Base-by-base conservation (phyloP, 345 rosid species). In the Cardamine chenopodiifolia region DNA sequence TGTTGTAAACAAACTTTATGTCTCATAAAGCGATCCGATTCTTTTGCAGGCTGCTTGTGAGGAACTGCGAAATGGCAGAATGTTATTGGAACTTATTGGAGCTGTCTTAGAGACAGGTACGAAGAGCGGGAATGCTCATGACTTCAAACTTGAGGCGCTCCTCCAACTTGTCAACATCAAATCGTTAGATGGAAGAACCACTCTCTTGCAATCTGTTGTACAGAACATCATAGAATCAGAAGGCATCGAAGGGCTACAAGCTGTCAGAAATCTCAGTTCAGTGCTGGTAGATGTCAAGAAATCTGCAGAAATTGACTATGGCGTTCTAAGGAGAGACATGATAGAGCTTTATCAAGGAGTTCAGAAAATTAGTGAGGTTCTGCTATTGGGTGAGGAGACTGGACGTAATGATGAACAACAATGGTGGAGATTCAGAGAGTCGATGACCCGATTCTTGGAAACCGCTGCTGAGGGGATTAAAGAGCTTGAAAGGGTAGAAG, bases 81-180 rank as follows among this genome's bases (percentile, higher is more conserved):
- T 86, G 88, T 83, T 91, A 70, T 31, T 86, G 61, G 88, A 86
- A 75, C 93, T 91, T 68, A 59, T 86, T 26, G 92, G 85, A 78
- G 92, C 87, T 17, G 91, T 86, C 62, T 83, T 86, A 2, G 85
- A 81, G 78, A 84, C 84, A 6, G 91, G 91, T 56, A 86, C 82
- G 7, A 84, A 88, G 66, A 84, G 87, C 0, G 91, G 91, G 1
- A 87, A 91, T 75, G 89, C 93, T 4, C 85, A 71, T 6, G 87
- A 85, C 35, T 91, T 89, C 85, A 91, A 85, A 83, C 89, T 91
- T 31, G 93, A 89, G 76, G 85, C 84, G 4, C 89, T 91, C 10
- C 86, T 87, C 22, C 76, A 84, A 81, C 89, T 85, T 71, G 85
- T 83, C n/a, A 79, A 86, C 48, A 78, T 89, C 12, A 86, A 85